Evolutionary conservation across 345 rosid species (phyloP).

Genomic region (Hibiscus syriacus): DNA sequence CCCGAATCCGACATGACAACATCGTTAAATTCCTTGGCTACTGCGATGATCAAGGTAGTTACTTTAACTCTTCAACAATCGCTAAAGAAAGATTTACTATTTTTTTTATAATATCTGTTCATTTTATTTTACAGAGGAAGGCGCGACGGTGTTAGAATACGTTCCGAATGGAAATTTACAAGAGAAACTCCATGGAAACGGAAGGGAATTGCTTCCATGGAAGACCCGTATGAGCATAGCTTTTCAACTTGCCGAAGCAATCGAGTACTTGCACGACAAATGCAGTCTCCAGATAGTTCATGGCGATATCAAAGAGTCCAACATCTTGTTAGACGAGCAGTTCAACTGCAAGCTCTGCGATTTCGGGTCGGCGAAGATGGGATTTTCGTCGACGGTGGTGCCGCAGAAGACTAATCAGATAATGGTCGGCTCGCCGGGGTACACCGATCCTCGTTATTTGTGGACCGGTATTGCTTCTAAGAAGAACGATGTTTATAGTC

Average conservation of each 20-base stretch:
- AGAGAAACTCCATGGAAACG: constrained; percentile 46
- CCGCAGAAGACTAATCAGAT: constrained; percentile 41
- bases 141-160: constrained; percentile 61
- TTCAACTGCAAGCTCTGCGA: constrained; percentile 81
- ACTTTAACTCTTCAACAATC: too few relatives aligned
- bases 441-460: neutral
- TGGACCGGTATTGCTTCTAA: constrained; percentile 74
- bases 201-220: constrained; percentile 46
- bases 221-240: constrained; percentile 47
- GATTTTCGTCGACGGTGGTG: constrained; percentile 59
- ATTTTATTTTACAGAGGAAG: too few relatives aligned
- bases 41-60: too few relatives aligned
- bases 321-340: constrained; percentile 59
- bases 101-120: constrained; percentile 21
- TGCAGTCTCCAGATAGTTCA: constrained; percentile 75
- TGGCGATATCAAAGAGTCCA: constrained; percentile 78
- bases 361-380: constrained; percentile 78
- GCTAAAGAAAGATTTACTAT: too few relatives aligned
- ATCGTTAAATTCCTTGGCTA: too few relatives aligned
- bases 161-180: constrained; percentile 65
- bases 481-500: too few relatives aligned
- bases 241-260: constrained; percentile 61
- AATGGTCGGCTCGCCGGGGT: constrained; percentile 39
- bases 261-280: constrained; percentile 68
- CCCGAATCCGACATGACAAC: too few relatives aligned